Percentiles rank a stretch among this genome's conserved stretches.
Conservation (phyloP, 2,329 filamentous ascomycete genomes). For the Sporothrix protearum region DNA sequence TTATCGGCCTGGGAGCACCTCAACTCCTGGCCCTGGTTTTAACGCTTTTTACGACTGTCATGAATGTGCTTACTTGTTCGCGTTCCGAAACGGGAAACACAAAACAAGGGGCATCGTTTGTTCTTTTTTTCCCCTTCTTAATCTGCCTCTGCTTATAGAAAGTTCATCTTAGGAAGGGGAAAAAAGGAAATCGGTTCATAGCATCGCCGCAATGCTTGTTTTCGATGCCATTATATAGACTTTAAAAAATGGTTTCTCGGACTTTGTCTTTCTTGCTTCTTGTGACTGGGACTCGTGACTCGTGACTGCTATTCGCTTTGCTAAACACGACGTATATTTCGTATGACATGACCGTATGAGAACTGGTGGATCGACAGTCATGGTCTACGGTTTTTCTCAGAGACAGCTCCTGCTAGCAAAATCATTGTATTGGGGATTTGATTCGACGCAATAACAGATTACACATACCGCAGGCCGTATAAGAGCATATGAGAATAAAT, state of each 20-base stretch:
- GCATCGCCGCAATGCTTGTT: conserved; percentile 35
- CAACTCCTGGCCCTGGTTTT: conserved; percentile 36
- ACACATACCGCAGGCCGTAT: too few relatives aligned
- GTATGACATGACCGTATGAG: too few relatives aligned
- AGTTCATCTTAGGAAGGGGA: conserved; percentile 30
- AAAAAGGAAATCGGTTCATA: conserved; percentile 32
- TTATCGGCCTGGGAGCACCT: conserved; percentile 34
- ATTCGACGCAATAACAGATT: too few relatives aligned
- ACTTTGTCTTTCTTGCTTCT: conserved; percentile 34
- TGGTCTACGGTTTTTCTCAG: background rate
- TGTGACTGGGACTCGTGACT: background rate
- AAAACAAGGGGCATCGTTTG: conserved; percentile 34
- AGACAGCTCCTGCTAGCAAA: too few relatives aligned
- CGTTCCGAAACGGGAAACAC: conserved; percentile 32
- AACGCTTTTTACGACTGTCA: conserved; percentile 40
- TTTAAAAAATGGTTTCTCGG: conserved; percentile 58
- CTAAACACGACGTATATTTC: background rate
- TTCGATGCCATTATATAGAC: conserved; percentile 50
- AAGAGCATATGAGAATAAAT: too few relatives aligned
- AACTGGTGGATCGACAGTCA: too few relatives aligned
- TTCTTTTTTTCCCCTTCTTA: conserved; percentile 34
- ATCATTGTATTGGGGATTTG: too few relatives aligned
- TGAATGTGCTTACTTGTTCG: conserved; percentile 38
- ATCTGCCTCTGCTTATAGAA: conserved; percentile 27
- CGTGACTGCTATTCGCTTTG: background rate